A percentile compares a stretch with the other conserved stretches of the same genome.
Evolutionary conservation across 371 early-diverging fungal species (phyloP).

Genomic region (Mucor velutinosus): DNA sequence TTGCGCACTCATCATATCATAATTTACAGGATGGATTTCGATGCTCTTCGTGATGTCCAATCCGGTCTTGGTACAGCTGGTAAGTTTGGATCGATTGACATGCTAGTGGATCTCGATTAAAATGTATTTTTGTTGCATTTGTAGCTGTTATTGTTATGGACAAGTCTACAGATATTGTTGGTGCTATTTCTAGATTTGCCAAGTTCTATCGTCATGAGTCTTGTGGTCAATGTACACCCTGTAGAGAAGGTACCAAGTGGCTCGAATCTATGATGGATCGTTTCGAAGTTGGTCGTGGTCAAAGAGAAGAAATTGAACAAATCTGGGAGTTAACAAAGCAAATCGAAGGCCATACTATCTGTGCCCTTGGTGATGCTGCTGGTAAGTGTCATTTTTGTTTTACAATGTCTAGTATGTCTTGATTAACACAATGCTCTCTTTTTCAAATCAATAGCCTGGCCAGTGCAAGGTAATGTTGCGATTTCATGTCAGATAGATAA

Average conservation of each 20-base stretch:
- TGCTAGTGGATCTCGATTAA: neutral
- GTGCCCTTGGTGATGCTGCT: constrained; percentile 98
- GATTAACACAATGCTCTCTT: neutral
- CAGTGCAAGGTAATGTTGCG: constrained; percentile 65
- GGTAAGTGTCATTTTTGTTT: constrained; percentile 6
- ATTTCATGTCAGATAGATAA: neutral
- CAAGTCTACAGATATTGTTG: constrained; percentile 89
- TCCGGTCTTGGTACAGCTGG: constrained; percentile 89
- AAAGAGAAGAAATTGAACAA: constrained; percentile 85
- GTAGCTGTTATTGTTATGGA: constrained; percentile 96
- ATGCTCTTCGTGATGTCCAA: constrained; percentile 91
- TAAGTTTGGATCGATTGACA: constrained; percentile 15
- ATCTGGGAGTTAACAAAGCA: constrained; percentile 88
- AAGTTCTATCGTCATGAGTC: constrained; percentile 96
- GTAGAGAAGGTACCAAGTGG: constrained; percentile 97
- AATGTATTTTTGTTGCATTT: neutral
- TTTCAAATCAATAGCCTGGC: constrained; percentile 74
- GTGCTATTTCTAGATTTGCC: constrained; percentile 89
- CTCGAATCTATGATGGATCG: constrained; percentile 94
- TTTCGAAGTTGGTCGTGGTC: constrained; percentile 89
- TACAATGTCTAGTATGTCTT: neutral
- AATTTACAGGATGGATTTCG: constrained; percentile 90
- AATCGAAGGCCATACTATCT: constrained; percentile 98
- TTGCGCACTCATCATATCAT: neutral
- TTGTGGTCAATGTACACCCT: constrained; percentile 99